Evolutionary conservation across 768 basidiomycete genomes (phyloP), one percentile per base, ranked within the genome.

Genomic region (Pholiota molesta): DNA sequence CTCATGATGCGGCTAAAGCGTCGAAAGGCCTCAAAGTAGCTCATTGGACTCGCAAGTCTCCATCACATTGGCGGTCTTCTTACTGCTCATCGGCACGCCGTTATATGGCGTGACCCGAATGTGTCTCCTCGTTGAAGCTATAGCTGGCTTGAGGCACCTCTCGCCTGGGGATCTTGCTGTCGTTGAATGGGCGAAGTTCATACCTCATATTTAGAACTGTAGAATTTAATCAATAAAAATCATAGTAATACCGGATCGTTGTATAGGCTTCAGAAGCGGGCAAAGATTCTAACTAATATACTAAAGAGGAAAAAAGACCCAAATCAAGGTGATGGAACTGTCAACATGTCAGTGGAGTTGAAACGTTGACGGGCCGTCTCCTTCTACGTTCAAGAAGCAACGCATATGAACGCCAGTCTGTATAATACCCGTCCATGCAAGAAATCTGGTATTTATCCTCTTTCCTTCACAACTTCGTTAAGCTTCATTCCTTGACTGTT

Each of bases 291-390:
- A 16, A 44, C n/a, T 44, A 33, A 29, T 47, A 31, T 57, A 45
- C 56, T 7, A 57, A 57, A 57, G 45, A 47, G 44, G 56, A 28
- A 57, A 31, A 31, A 57, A 57, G 56, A 49, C 26, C 56, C 33
- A 29, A 49, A 57, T 57, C 29, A n/a, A 35, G 56, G n/a, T 23
- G 56, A 47, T 31, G 45, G 45, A 49, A 44, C 44, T 29, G 42
- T 57, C 56, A 57, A 31, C 17, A 57, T 57, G 39, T 57, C 56
- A 47, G 29, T 35, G 29, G 16, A 26, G 23, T 31, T 31, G 29
- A 29, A 3, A 6, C 29, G 55, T 11, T 44, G 42, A 44, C 42
- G 42, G 17, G 42, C 42, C 42, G 42, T 44, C 42, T 44, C 7
- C 40, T 44, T 47, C 42, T 57, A 37, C 56, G 45, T 57, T 57